Evolutionary conservation across 2,329 filamentous ascomycete species (phyloP), one percentile per base, ranked within the genome.

Genomic region (Penicillium frequentans): DNA sequence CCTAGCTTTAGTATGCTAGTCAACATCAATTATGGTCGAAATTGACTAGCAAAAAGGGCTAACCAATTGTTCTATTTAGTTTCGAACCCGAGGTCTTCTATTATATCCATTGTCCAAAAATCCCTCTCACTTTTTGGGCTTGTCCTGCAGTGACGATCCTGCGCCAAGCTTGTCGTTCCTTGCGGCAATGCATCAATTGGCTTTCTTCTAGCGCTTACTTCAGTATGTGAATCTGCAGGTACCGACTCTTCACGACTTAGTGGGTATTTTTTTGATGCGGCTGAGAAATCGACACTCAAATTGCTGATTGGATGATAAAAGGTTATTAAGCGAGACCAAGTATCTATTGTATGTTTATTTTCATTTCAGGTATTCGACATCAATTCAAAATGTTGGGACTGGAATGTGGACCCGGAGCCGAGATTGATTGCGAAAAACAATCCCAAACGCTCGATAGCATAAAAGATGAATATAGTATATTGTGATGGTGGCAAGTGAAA

Each of bases 81-180:
- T 10, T 19, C 10, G n/a, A 19, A 19, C 5, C 8, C 31, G 31
- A 33, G 14, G 31, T 33, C 10, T 13, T 31, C 31, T 16, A 16
- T 16, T 11, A 33, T 16, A 33, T 14, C 31, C 11, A 14, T 16
- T 7, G 13, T 33, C 14, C 23, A 24, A 6, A 31, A 14, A 33
- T 4, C 2, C 14, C 21, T 42, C 1, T 11, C n/a, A 37, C 14
- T 42, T 6, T 42, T 23, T 13, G 46, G 24, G 44, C 33, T 56
- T 35, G 24, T n/a, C 49, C 51, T 62, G 58, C 58, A 56, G 49
- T 16, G 60, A 42, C 58, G 61, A 63, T 59, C 58, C 24, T 55
- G 54, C 44, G 56, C 56, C 61, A 61, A 61, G 58, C 54, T 45
- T 54, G 43, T 56, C 51, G 55, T 62, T 60, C 55, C 19, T 23